Evolutionary conservation across 2,329 filamentous ascomycete species (phyloP).

Genomic region (Stagonosporopsis vannaccii): DNA sequence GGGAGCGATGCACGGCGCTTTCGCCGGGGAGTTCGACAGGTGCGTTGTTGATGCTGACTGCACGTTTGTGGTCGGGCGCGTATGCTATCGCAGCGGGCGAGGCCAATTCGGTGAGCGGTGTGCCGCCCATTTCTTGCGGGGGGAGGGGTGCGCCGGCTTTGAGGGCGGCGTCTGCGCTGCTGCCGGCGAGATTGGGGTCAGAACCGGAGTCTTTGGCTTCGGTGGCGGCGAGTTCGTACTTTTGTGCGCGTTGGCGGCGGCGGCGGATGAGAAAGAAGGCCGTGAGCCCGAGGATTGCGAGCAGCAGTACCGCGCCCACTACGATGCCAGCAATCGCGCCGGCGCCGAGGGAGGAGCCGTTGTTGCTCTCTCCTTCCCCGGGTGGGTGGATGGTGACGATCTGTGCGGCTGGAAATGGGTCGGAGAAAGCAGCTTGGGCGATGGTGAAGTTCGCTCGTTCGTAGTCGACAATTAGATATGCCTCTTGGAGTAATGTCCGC

Average conservation of each 20-base stretch:
- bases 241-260: slow-evolving; percentile 23
- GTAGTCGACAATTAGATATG: slow-evolving; percentile 60
- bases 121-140: slow-evolving; percentile 35
- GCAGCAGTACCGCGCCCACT: slow-evolving; percentile 28
- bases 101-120: slow-evolving; percentile 34
- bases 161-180: slow-evolving; percentile 12
- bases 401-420: slow-evolving; percentile 39
- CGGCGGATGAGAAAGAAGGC: slow-evolving; percentile 33
- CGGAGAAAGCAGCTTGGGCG: slow-evolving; percentile 46
- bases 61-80: slow-evolving; percentile 30
- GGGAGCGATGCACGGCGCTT: slow-evolving; percentile 2
- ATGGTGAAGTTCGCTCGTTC: slow-evolving; percentile 57
- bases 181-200: slow-evolving; percentile 2
- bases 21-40: slow-evolving; percentile 38
- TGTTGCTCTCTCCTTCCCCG: background rate
- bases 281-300: slow-evolving; percentile 30
- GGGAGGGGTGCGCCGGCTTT: slow-evolving; percentile 21
- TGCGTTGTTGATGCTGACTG: slow-evolving; percentile 29
- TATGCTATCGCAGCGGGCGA: slow-evolving; percentile 20
- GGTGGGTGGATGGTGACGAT: slow-evolving; percentile 38
- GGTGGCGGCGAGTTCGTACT: slow-evolving; percentile 32
- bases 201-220: slow-evolving; percentile 30
- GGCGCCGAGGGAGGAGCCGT: slow-evolving; percentile 24
- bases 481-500: slow-evolving; percentile 72
- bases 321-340: slow-evolving; percentile 46